phyloP scores from a whole-genome alignment of 2,329 filamentous ascomycete species.

The Parastagonospora avenae region DNA sequence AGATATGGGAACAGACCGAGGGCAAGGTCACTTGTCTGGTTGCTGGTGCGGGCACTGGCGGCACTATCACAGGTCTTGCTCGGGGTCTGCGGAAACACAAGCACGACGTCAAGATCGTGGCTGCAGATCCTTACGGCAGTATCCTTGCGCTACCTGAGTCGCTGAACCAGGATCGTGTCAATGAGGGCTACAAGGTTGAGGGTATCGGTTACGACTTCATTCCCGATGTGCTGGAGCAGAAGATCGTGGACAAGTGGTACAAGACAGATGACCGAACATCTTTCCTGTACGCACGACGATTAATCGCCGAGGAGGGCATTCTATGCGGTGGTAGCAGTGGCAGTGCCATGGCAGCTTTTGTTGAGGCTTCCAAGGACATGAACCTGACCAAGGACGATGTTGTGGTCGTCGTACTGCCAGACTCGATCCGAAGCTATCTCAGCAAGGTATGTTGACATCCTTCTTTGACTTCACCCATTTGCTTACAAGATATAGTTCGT shows the following conservation, averaged over 20 bases:
- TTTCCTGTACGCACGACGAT: conserved; percentile 83
- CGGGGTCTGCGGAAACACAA: conserved; percentile 88
- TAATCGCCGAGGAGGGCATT: conserved; percentile 93
- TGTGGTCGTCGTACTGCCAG: conserved; percentile 88
- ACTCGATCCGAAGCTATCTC: conserved; percentile 96
- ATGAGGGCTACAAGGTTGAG: conserved; percentile 95
- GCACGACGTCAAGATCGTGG: conserved; percentile 81
- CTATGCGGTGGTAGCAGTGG: conserved; percentile 93
- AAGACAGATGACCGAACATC: conserved; percentile 95
- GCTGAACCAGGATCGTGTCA: conserved; percentile 79
- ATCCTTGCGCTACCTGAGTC: conserved; percentile 81
- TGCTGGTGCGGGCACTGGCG: conserved; percentile 92
- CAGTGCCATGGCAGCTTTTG: conserved; percentile 83
- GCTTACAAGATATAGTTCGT: conserved; percentile 66
- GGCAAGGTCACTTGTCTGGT: conserved; percentile 83
- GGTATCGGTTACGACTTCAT: conserved; percentile 99
- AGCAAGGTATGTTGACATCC: conserved; percentile 66
- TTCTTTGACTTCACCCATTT: not conserved
- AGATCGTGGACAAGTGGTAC: conserved; percentile 90
- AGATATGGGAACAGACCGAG: conserved; percentile 90
- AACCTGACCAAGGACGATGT: conserved; percentile 82
- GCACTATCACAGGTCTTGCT: conserved; percentile 90
- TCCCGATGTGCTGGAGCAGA: conserved; percentile 85
- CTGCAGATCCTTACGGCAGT: conserved; percentile 89
- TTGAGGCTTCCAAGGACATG: conserved; percentile 76